Base-by-base conservation (phyloP, 2,329 filamentous ascomycete genomes). In the Fusarium sambucinum region DNA sequence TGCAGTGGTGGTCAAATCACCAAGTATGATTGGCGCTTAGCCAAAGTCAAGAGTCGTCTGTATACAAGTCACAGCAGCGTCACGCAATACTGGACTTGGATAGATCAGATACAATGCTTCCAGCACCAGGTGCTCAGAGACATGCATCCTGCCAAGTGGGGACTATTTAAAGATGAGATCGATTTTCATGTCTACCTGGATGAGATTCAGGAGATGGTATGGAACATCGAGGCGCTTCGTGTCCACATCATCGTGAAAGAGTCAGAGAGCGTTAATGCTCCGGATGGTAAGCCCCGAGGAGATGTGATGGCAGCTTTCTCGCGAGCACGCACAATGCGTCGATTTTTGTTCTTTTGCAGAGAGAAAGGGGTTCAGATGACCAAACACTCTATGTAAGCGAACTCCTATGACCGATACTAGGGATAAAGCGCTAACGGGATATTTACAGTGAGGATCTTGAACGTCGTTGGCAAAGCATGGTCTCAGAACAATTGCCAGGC, bases 41-140 rank as follows among this genome's bases (percentile, higher is more conserved):
- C 82, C 45, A 83, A 86, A 66, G 81, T 88, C 68, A 86, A 86
- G 76, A 84, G 83, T 4, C 75, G 77, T 16, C 66, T 77, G 13
- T 79, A 82, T 51, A 83, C 84, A 2, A 85, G 82, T 23, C 83
- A 82, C 54, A 75, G 78, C 4, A 70, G 78, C 14, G 82, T 85
- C 7, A 86, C 84, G 14, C 86, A 88, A 71, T 87, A 87, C 75
- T 86, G 84, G 84, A 84, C 84, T 50, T 87, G 82, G 82, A 69
- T 82, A 5, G 77, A 77, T 11, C 73, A 79, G 30, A 71, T 73
- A 9, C 77, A 71, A 19, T 69, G 78, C 16, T 84, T 87, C 54
- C 83, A 87, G 76, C 86, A 87, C 66, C 85, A 87, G 69, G 82
- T 87, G 2, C 78, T 87, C 6, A 81, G 80, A 44, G 80, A 83